Base-by-base conservation (phyloP, 1,284 basidiomycete species). In the Farysia itapuensis region DNA sequence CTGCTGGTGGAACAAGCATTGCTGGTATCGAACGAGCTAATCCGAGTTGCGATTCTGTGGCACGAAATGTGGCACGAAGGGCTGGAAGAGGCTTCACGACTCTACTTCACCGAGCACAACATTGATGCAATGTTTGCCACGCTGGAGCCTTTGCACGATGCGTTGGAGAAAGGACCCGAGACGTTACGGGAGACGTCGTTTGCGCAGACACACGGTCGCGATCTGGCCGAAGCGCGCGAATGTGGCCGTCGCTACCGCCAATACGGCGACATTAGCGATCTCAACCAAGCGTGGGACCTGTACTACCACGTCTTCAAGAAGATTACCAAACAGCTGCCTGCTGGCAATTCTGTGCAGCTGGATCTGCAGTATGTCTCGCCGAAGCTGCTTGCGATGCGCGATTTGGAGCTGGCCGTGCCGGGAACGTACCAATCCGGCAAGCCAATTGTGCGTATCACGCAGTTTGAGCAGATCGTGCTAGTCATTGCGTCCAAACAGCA, bases 61-160 rank as follows among this genome's bases (percentile, higher is more conserved):
- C 93, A 98, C 72, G 95, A 99, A 77, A 82, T 95, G 71, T 99
- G 95, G 95, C 92, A 97, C 72, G 95, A 99, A 80, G 93, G 91
- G 12, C 81, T 99, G 18, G 95, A 98, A 79, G 95, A 99, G 78
- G 95, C 95, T 3, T 97, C 93, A 11, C 84, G 95, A 39, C 81
- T 94, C 38, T 99, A 94, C 80, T 98, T 94, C 80, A 95, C 91
- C 15, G 95, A 98, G 71, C 90, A 93, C 77, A 97, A 99, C 77
- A 88, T 94, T n/a, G 90, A 93, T 64, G 95, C 89, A 14, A 98
- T 99, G 95, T 97, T 97, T 73, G 87, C 87, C 24, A 89, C 86
- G 15, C 79, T 99, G 47, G 91, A 95, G 68, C 94, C 94, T 2
- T 79, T 98, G 58, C 95, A 99, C 70, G 90, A 95, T 47, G 83